phyloP scores from a whole-genome alignment of 192 early-diverging fungal species.

The Phycomyces nitens region DNA sequence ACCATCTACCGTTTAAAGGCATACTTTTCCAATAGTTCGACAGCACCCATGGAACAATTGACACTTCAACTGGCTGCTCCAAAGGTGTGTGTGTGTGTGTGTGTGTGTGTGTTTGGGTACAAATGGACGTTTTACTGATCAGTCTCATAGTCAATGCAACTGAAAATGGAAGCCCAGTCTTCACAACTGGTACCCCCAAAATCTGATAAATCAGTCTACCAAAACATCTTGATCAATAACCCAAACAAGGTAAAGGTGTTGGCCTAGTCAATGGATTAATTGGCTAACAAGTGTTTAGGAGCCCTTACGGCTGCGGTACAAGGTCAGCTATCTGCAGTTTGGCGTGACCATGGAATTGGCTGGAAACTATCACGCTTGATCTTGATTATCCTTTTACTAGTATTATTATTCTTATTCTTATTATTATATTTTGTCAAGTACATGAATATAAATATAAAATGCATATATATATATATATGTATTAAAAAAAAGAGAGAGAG shows the following conservation, averaged over 20 bases:
- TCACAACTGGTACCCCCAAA: conserved; percentile 38
- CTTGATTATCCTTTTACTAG: neutral
- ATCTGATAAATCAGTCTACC: conserved; percentile 32
- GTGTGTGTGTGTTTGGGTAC: too few species aligned
- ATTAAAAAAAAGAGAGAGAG: too few species aligned
- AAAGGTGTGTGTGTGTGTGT: conserved; percentile 29
- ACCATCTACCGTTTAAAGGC: conserved; percentile 33
- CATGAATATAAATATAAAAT: too few species aligned
- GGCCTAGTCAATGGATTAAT: too few species aligned
- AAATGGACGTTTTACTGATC: too few species aligned
- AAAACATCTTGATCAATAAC: conserved; percentile 36
- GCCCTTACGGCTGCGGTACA: conserved; percentile 40
- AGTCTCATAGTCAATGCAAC: conserved; percentile 34
- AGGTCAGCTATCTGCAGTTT: conserved; percentile 40
- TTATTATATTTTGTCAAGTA: too few species aligned
- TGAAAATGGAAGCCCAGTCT: conserved; percentile 45
- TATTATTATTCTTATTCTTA: too few species aligned
- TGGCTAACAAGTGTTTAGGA: neutral
- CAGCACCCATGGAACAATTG: conserved; percentile 37
- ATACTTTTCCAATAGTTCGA: conserved; percentile 44
- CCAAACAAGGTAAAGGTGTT: conserved; percentile 30
- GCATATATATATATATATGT: too few species aligned
- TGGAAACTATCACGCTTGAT: conserved; percentile 35
- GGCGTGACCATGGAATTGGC: conserved; percentile 46
- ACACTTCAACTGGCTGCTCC: conserved; percentile 45